Conservation (phyloP, 1,139 yeast genomes). For the Diutina mesorugosa region DNA sequence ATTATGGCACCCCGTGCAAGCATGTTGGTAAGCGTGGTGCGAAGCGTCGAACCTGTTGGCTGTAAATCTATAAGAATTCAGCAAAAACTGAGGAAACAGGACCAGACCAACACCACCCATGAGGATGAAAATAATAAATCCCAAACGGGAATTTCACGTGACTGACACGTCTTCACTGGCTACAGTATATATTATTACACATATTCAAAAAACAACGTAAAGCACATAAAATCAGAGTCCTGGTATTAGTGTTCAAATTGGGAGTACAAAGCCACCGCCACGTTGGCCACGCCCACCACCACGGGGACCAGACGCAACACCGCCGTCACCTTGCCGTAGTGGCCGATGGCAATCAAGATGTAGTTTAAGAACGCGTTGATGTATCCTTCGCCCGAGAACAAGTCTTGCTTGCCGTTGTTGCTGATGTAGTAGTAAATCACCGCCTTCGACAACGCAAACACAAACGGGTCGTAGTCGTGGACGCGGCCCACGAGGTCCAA, state of each 20-base stretch:
- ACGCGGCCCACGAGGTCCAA: constrained; percentile 22
- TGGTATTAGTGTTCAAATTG: constrained; percentile 27
- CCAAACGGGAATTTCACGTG: not conserved
- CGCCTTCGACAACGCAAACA: constrained; percentile 39
- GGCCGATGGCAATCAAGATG: constrained; percentile 22
- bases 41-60: not conserved
- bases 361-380: constrained; percentile 24
- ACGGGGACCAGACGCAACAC: constrained; percentile 37
- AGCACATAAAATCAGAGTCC: not conserved
- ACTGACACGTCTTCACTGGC: not conserved
- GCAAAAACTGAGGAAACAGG: not conserved
- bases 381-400: constrained; percentile 18
- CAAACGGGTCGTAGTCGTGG: constrained; percentile 41
- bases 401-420: constrained; percentile 14
- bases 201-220: not conserved
- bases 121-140: too few relatives aligned
- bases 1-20: not conserved
- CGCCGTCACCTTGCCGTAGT: constrained; percentile 18
- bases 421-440: constrained; percentile 31
- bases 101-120: too few relatives aligned
- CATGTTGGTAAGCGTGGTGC: not conserved
- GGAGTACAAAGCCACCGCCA: constrained; percentile 39
- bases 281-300: constrained; percentile 34
- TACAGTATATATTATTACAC: not conserved
- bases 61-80: not conserved